These are phyloP conservation scores for Raphanus raphanistrum DNA, from an alignment of 345 rosid genomes.

Conservation along the genomic window DNA sequence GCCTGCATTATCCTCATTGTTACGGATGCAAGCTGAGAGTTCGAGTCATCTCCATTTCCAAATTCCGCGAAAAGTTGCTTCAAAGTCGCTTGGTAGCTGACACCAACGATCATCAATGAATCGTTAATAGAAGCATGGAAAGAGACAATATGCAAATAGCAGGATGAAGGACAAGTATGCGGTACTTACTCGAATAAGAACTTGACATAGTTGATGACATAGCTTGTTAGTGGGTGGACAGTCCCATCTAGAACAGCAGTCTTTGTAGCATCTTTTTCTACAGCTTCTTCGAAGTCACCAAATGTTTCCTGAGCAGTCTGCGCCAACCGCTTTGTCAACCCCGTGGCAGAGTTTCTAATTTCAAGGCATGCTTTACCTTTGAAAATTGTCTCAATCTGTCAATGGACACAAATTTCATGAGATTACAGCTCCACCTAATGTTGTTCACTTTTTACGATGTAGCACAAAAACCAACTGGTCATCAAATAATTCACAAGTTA, in stretches of 20 bases:
- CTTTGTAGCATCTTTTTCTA: constrained; percentile 96
- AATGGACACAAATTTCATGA: constrained; percentile 27
- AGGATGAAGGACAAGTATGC: background rate
- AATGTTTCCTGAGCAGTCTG: constrained; percentile 95
- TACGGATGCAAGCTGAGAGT: constrained; percentile 78
- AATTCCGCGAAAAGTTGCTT: constrained; percentile 95
- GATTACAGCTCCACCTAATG: constrained; percentile 2
- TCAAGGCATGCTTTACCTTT: constrained; percentile 83
- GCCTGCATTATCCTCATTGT: constrained; percentile 98
- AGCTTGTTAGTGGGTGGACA: constrained; percentile 97
- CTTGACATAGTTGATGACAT: constrained; percentile 94
- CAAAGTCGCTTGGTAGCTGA: constrained; percentile 94
- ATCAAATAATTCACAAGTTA: background rate
- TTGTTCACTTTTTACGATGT: background rate
- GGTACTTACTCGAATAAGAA: constrained; percentile 93
- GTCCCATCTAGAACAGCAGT: constrained; percentile 93
- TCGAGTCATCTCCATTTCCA: constrained; percentile 60
- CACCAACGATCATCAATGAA: constrained; percentile 23
- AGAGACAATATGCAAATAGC: background rate
- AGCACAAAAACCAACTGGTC: background rate
- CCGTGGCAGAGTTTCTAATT: constrained; percentile 81
- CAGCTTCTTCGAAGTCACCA: constrained; percentile 98
- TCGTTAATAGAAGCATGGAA: constrained; percentile 7
- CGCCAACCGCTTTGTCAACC: constrained; percentile 86
- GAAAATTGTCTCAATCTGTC: constrained; percentile 79